Evolutionary conservation across 495 filamentous ascomycete species (phyloP).

Genomic region (Tuber indicum): DNA sequence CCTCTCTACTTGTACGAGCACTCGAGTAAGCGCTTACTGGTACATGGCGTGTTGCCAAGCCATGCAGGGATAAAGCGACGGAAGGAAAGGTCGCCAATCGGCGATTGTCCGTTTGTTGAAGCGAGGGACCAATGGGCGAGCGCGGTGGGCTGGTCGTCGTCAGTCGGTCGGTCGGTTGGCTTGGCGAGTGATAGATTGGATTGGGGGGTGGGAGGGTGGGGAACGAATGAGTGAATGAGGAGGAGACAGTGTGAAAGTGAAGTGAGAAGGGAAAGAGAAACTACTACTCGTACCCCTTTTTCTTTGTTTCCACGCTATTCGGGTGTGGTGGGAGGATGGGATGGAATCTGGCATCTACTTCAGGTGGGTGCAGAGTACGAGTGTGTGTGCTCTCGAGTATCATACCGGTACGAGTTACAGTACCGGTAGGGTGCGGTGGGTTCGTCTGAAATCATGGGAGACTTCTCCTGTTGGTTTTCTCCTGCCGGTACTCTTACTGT

Average conservation of each 20-base stretch:
- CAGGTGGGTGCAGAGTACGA: not conserved
- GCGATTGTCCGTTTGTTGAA: slow-evolving; percentile 29
- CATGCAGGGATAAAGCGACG: not conserved
- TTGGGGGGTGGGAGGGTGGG: not conserved
- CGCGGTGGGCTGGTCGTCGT: not conserved
- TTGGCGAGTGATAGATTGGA: not conserved
- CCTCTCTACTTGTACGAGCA: no score
- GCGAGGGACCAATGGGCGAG: slow-evolving; percentile 1
- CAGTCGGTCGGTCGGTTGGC: not conserved
- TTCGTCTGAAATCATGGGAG: not conserved
- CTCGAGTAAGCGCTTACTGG: no score
- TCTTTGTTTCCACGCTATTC: not conserved
- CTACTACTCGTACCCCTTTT: not conserved
- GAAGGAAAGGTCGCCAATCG: slow-evolving; percentile 29
- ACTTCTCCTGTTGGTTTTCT: not conserved
- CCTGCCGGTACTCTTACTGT: not conserved
- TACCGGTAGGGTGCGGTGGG: not conserved
- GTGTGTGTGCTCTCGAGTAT: no score
- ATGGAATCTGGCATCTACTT: not conserved
- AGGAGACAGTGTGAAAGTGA: slow-evolving; percentile 4
- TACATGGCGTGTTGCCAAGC: not conserved
- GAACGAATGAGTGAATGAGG: not conserved
- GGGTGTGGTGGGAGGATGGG: not conserved
- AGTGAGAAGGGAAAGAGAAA: slow-evolving; percentile 5
- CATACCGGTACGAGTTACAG: not conserved